Evolutionary conservation across 768 basidiomycete genomes (phyloP), one percentile per base, ranked within the genome.

Genomic region (Boletus reticulatus): DNA sequence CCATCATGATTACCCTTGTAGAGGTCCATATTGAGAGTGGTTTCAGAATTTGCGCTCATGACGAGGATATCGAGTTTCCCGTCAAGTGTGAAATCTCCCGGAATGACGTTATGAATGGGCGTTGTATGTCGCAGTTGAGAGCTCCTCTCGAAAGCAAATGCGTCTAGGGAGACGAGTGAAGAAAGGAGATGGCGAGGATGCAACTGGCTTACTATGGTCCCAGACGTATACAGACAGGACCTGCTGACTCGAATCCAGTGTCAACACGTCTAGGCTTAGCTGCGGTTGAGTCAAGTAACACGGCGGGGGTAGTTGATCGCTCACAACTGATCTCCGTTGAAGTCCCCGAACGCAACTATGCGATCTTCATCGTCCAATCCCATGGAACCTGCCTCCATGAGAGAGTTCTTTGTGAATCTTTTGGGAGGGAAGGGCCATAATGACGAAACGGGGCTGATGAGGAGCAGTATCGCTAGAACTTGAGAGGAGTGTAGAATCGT

Each of bases 251-350:
- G 78, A 68, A 46, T 77, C 84, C 43, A 97, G 76, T n/a, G 82
- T 78, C 43, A 98, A 74, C 4, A 94, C 73, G 72, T 98, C 95
- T 58, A 92, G 69, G 62, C 94, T 97, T 63, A 24, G 51, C 45
- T 43, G 39, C 27, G 31, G 43, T 48, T 36, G 34, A 32, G 48
- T 49, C 45, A 31, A 31, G 29, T 19, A 41, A 22, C 39, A 46
- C 32, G 13, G 8, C 11, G 31, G 39, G 44, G 36, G 29, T 11
- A 6, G 17, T 17, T 38, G 45, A 42, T 55, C 19, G 75, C 91
- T 67, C 69, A 97, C 94, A 91, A 89, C 69, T 98, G 94, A 71
- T 98, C 94, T 6, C 92, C 94, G 69, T 98, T 85, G 71, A 95
- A 96, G 75, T 99, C 96, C 32, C 94, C 97, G 63, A 92, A 91